phyloP scores from a whole-genome alignment of 2,329 filamentous ascomycete genomes.

The Harringtonia lauricola region DNA sequence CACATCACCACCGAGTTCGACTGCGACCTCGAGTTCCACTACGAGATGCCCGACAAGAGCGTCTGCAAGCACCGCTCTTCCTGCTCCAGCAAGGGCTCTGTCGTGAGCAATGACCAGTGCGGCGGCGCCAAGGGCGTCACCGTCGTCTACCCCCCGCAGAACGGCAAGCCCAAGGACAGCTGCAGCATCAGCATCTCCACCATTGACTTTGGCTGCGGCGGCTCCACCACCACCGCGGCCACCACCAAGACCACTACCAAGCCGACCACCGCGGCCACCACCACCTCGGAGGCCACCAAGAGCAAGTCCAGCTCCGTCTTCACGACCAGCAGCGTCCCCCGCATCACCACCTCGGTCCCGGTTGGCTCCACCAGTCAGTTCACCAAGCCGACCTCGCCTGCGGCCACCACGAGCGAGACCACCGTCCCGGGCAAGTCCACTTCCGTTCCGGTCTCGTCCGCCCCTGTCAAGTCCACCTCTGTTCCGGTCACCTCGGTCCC shows the following conservation, averaged over 20 bases:
- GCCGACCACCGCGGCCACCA: constrained; percentile 6
- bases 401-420: too few species aligned
- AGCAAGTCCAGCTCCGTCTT: background rate
- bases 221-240: constrained; percentile 15
- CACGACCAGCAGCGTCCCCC: background rate
- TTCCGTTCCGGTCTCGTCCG: too few species aligned
- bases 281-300: constrained; percentile 6
- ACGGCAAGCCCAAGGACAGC: constrained; percentile 40
- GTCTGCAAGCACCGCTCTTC: constrained; percentile 66
- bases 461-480: background rate
- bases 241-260: constrained; percentile 10
- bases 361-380: background rate
- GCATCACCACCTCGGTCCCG: too few species aligned
- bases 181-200: constrained; percentile 66
- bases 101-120: constrained; percentile 76
- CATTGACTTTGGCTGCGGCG: constrained; percentile 62
- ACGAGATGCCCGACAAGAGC: constrained; percentile 72
- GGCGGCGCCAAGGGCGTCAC: constrained; percentile 79
- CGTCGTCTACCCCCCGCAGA: constrained; percentile 53
- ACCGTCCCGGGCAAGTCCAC: too few species aligned
- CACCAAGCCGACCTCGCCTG: background rate
- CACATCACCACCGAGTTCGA: constrained; percentile 65
- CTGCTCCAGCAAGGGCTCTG: constrained; percentile 58
- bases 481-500: background rate
- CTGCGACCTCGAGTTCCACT: constrained; percentile 74